These are phyloP conservation scores for Cucurbita ficifolia DNA, from an alignment of 306 rosid genomes.

Conservation along the genomic window DNA sequence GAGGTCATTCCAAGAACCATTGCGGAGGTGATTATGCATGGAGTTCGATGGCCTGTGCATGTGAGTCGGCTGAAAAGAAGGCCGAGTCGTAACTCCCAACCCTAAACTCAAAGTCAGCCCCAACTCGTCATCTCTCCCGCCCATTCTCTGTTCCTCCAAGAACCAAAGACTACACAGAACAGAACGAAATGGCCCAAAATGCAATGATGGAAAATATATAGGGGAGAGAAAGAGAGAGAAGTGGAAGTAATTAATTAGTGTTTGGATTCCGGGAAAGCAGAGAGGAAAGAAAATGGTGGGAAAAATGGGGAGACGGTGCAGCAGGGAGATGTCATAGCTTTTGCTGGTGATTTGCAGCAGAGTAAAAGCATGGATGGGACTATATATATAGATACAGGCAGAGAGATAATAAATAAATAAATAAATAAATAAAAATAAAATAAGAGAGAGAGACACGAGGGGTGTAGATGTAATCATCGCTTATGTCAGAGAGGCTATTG, in stretches of 20 bases:
- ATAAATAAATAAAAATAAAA: neutral
- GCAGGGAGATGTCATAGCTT: slow-evolving; percentile 14
- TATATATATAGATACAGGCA: slow-evolving; percentile 14
- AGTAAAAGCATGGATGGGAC: slow-evolving; percentile 32
- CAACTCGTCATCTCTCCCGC: slow-evolving; percentile 40
- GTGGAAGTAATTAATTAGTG: neutral
- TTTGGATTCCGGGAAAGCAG: slow-evolving; percentile 15
- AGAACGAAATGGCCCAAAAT: neutral
- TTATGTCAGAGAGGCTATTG: slow-evolving; percentile 35
- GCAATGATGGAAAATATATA: neutral
- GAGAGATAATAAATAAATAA: neutral
- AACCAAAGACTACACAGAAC: neutral
- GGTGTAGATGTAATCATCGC: slow-evolving; percentile 55
- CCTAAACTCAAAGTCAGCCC: slow-evolving; percentile 44
- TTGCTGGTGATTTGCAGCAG: slow-evolving; percentile 24
- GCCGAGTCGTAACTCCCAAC: slow-evolving; percentile 13
- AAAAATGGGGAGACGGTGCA: slow-evolving; percentile 13
- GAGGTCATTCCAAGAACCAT: slow-evolving; percentile 26
- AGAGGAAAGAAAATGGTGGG: slow-evolving; percentile 15
- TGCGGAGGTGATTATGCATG: slow-evolving; percentile 15
- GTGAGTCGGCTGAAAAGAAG: slow-evolving; percentile 20
- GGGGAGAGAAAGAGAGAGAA: neutral
- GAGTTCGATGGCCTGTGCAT: slow-evolving; percentile 29
- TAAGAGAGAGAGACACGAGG: slow-evolving; percentile 9
- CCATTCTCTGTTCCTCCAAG: slow-evolving; percentile 17